These are phyloP conservation scores for Phylloporus sp. DNA, from an alignment of 1,284 basidiomycete genomes.

Conservation along the genomic window DNA sequence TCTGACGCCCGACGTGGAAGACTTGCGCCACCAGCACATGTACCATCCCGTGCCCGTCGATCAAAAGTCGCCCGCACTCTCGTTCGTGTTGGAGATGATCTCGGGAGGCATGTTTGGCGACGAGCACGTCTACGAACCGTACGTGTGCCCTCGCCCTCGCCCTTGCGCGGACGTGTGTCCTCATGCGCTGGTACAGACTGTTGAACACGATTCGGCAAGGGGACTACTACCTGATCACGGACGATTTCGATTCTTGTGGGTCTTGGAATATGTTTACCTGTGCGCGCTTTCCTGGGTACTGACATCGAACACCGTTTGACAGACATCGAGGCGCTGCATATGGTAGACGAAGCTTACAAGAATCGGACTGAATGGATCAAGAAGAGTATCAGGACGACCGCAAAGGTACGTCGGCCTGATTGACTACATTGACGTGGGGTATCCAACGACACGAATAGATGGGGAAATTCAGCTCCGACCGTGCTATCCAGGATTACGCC, in stretches of 20 bases:
- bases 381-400: conserved; percentile 86
- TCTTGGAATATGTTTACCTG: conserved; percentile 8
- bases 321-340: conserved; percentile 80
- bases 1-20: conserved; percentile 80
- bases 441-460: conserved; percentile 53
- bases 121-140: conserved; percentile 77
- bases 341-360: conserved; percentile 87
- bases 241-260: conserved; percentile 91
- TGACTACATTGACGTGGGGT: conserved; percentile 14
- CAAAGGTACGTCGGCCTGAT: conserved; percentile 52
- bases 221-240: conserved; percentile 83
- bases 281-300: not conserved
- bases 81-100: conserved; percentile 73
- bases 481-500: conserved; percentile 89
- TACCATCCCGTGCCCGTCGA: conserved; percentile 83
- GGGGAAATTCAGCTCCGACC: conserved; percentile 94
- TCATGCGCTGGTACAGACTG: conserved; percentile 42
- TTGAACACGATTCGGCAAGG: conserved; percentile 77
- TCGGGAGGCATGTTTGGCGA: conserved; percentile 80
- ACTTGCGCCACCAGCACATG: conserved; percentile 80
- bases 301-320: conserved; percentile 4
- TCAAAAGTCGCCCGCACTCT: conserved; percentile 80
- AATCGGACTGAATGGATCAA: conserved; percentile 87
- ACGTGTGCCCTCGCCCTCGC: conserved; percentile 26
- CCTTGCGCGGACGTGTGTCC: not conserved